These are phyloP conservation scores for Colletotrichum gigasporum DNA, from an alignment of 2,329 filamentous ascomycete species.

Conservation along the genomic window DNA sequence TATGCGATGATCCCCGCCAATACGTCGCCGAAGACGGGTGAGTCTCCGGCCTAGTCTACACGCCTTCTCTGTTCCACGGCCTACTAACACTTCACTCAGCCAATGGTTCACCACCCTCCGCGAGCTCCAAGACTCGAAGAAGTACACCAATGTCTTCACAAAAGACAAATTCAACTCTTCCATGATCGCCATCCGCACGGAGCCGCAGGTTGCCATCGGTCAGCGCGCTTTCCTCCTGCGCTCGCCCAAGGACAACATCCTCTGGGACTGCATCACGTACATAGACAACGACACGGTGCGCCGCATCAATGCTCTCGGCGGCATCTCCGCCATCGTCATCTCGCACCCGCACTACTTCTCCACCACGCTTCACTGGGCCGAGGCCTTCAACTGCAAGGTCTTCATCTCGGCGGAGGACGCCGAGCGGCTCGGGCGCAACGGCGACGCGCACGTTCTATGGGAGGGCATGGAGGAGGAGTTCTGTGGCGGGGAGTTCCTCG, in stretches of 20 bases:
- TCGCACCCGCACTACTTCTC: conserved; percentile 86
- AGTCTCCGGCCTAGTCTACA: neutral
- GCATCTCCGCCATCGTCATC: conserved; percentile 77
- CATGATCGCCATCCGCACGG: conserved; percentile 57
- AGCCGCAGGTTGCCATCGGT: conserved; percentile 75
- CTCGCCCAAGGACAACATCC: conserved; percentile 73
- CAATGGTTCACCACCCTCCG: conserved; percentile 73
- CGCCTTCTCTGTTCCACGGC: too few relatives aligned
- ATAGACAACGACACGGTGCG: conserved; percentile 72
- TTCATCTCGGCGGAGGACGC: conserved; percentile 74
- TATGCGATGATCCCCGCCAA: conserved; percentile 80
- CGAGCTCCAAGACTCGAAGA: conserved; percentile 45
- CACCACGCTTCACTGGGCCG: conserved; percentile 79
- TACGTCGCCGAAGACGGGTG: conserved; percentile 61
- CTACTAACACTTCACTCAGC: conserved; percentile 49
- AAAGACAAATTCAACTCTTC: conserved; percentile 54
- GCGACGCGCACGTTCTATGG: conserved; percentile 58
- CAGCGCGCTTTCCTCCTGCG: conserved; percentile 76
- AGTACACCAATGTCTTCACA: conserved; percentile 64
- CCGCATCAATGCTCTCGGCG: conserved; percentile 68
- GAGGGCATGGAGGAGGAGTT: conserved; percentile 52
- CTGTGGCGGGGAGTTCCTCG: conserved; percentile 59
- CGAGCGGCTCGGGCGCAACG: conserved; percentile 66
- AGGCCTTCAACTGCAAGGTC: conserved; percentile 73
- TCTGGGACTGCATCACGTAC: conserved; percentile 82